phyloP scores from a whole-genome alignment of 108 stramenopile species.

The Pseudonitzschia pungens region DNA sequence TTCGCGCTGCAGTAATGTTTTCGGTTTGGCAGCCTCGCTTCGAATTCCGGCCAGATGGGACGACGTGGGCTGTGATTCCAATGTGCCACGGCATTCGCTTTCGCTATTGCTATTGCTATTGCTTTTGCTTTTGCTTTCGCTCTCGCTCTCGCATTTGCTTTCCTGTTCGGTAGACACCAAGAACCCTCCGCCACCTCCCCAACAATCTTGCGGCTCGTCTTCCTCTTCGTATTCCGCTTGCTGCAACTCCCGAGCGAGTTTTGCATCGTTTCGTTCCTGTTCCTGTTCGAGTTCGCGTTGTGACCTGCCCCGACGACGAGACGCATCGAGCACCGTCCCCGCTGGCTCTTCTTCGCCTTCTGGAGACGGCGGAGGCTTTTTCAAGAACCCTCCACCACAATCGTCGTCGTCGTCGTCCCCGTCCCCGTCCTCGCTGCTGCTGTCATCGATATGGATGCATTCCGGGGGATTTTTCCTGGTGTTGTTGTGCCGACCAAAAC shows the following conservation, averaged over 20 bases:
- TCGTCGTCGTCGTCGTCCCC: not conserved
- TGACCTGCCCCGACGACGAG: too few relatives aligned
- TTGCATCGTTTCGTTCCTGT: not conserved
- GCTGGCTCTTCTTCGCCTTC: not conserved
- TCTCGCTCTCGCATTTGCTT: too few relatives aligned
- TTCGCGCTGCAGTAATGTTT: not conserved
- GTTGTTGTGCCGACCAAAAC: too few relatives aligned
- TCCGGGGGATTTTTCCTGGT: not conserved
- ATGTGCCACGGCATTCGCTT: too few relatives aligned
- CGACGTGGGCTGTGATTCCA: too few relatives aligned
- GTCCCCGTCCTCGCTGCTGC: not conserved
- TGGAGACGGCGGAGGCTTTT: not conserved
- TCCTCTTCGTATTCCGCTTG: conserved; percentile 18
- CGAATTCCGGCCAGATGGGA: not conserved
- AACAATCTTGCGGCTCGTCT: not conserved
- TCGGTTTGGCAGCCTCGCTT: not conserved
- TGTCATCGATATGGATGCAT: not conserved
- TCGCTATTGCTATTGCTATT: too few relatives aligned
- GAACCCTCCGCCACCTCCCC: not conserved
- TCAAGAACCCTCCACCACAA: too few relatives aligned
- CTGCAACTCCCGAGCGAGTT: not conserved
- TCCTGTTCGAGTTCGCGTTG: too few relatives aligned
- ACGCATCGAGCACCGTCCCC: too few relatives aligned
- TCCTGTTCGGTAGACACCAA: not conserved
- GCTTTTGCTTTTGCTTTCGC: too few relatives aligned